phyloP scores from a whole-genome alignment of 2,329 filamentous ascomycete genomes.

The Calonectria naviculata region DNA sequence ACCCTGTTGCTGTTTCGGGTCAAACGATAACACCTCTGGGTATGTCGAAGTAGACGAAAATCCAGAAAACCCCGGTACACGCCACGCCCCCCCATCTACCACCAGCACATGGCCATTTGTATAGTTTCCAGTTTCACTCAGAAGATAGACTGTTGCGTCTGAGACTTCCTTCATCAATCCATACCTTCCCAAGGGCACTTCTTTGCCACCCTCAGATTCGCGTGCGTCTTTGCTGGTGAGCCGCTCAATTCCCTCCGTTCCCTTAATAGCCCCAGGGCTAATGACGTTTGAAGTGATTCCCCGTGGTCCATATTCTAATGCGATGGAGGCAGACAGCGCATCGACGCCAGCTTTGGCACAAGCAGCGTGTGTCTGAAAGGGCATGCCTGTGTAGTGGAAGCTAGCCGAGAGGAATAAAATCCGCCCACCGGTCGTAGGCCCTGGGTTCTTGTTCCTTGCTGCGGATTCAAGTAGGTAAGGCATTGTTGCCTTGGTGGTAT shows the following conservation, averaged over 20 bases:
- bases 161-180: slow-evolving; percentile 5
- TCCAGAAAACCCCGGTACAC: not conserved
- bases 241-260: slow-evolving; percentile 1
- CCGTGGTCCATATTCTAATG: not conserved
- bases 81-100: not conserved
- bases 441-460: not conserved
- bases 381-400: slow-evolving; percentile 16
- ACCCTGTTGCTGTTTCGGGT: not conserved
- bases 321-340: not conserved
- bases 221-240: not conserved
- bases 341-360: slow-evolving; percentile 8
- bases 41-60: not conserved
- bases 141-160: slow-evolving; percentile 13
- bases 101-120: slow-evolving; percentile 5
- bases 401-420: slow-evolving; percentile 19
- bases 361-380: slow-evolving; percentile 9
- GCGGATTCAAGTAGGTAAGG: not conserved
- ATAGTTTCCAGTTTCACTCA: slow-evolving; percentile 10
- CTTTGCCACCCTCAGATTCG: not conserved
- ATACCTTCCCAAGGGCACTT: slow-evolving; percentile 5
- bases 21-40: not conserved
- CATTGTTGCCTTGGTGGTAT: not conserved
- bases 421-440: not conserved
- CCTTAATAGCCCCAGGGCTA: not conserved
- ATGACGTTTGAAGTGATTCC: slow-evolving; percentile 17